phyloP scores from a whole-genome alignment of 1,284 basidiomycete genomes.

The Ustilago loliicola region DNA sequence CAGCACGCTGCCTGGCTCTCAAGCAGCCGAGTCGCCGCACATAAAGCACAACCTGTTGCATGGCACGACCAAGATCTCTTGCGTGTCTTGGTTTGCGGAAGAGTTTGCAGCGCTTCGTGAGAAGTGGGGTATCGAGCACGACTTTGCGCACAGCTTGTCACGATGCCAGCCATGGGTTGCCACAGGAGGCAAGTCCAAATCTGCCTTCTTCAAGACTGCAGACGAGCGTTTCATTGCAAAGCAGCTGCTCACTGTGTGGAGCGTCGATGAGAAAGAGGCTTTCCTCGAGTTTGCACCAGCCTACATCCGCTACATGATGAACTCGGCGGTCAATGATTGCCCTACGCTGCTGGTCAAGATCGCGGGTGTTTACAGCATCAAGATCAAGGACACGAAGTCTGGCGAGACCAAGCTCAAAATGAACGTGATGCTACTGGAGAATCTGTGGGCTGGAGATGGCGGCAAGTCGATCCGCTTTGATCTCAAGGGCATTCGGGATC shows the following conservation, averaged over 20 bases:
- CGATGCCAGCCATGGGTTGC: constrained; percentile 58
- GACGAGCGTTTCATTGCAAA: constrained; percentile 63
- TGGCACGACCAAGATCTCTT: constrained; percentile 61
- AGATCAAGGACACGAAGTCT: constrained; percentile 63
- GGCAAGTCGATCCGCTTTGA: constrained; percentile 57
- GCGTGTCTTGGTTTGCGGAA: constrained; percentile 66
- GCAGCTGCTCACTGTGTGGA: constrained; percentile 63
- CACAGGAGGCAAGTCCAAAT: constrained; percentile 60
- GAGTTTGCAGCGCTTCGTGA: constrained; percentile 61
- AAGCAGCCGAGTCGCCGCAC: constrained; percentile 55
- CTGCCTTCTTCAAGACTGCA: constrained; percentile 60
- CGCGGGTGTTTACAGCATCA: constrained; percentile 63
- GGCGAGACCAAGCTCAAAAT: constrained; percentile 62
- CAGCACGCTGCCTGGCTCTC: constrained; percentile 43
- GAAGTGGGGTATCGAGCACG: constrained; percentile 59
- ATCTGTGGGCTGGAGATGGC: constrained; percentile 59
- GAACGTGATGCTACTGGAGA: constrained; percentile 65
- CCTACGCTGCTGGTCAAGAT: constrained; percentile 67
- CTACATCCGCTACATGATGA: constrained; percentile 65
- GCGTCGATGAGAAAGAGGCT: constrained; percentile 65
- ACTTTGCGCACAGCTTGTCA: constrained; percentile 58
- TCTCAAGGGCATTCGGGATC: constrained; percentile 64
- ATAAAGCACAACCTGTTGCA: constrained; percentile 63
- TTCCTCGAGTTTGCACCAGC: constrained; percentile 65
- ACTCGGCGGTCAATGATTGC: constrained; percentile 53